Conservation (phyloP, 1,284 basidiomycete genomes). For the Apiotrichum veenhuisii region DNA sequence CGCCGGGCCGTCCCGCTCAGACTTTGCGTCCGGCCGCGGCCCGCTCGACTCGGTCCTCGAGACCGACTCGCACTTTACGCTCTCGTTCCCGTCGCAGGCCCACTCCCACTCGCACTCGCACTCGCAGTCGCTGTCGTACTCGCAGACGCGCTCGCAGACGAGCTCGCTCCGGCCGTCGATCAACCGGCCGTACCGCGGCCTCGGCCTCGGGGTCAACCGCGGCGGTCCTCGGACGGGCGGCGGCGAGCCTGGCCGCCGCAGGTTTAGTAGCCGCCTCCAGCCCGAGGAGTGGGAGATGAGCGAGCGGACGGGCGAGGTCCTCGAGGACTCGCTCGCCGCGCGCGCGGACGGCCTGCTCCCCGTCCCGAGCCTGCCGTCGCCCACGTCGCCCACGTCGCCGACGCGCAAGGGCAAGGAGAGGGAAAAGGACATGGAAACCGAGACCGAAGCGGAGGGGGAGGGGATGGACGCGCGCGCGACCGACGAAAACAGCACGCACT, state of each 20-base stretch:
- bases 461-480: neutral
- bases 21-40: neutral
- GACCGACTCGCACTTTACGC: neutral
- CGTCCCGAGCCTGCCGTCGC: too few species aligned
- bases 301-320: neutral
- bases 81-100: too few species aligned
- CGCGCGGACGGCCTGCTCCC: neutral
- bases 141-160: neutral
- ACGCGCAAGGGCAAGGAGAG: neutral
- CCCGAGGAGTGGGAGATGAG: neutral
- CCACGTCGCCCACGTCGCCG: too few species aligned
- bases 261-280: neutral
- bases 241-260: neutral
- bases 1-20: neutral
- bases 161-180: neutral
- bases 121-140: too few species aligned
- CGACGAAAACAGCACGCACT: neutral
- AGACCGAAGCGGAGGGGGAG: neutral
- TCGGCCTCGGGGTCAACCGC: neutral
- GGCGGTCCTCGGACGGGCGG: too few species aligned
- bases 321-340: too few species aligned
- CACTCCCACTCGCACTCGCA: neutral
- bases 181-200: neutral
- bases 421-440: neutral
- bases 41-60: slow-evolving; percentile 3